A percentile compares a stretch with the other conserved stretches of the same genome.
These are phyloP conservation scores for Zizania palustris DNA, from an alignment of 202 grass and related monocot species.

Conservation along the genomic window DNA sequence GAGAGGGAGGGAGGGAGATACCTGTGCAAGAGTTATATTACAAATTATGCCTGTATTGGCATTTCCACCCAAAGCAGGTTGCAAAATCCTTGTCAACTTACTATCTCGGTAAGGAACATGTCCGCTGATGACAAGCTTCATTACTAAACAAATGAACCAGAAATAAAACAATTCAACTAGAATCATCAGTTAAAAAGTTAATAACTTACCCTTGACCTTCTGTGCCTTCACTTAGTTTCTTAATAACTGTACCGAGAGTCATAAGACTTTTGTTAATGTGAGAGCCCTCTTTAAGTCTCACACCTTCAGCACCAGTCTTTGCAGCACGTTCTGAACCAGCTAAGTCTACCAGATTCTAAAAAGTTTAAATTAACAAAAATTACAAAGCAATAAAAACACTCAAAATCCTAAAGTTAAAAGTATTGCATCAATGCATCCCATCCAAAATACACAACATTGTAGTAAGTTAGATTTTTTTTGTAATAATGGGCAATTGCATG, in stretches of 20 bases:
- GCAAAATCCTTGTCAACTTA: constrained; percentile 91
- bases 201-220: constrained; percentile 83
- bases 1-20: constrained; percentile 40
- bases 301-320: constrained; percentile 92
- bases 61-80: constrained; percentile 93
- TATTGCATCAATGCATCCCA: not conserved
- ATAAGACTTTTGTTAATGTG: constrained; percentile 98
- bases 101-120: constrained; percentile 96
- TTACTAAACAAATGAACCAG: constrained; percentile 35
- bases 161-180: constrained; percentile 25
- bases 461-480: constrained; percentile 11
- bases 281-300: constrained; percentile 95
- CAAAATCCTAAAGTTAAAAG: constrained; percentile 13
- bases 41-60: constrained; percentile 96
- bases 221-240: constrained; percentile 92
- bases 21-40: constrained; percentile 96
- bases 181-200: constrained; percentile 9
- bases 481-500: constrained; percentile 4
- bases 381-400: not conserved
- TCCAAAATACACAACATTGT: constrained; percentile 9
- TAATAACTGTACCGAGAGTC: constrained; percentile 89
- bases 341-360: constrained; percentile 96
- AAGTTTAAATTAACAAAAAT: constrained; percentile 42
- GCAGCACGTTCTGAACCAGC: constrained; percentile 94
- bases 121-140: constrained; percentile 54